Evolutionary conservation across 163 green algal species (phyloP), one percentile per base, ranked within the genome.

Genomic region (Scenedesmus sp.): DNA sequence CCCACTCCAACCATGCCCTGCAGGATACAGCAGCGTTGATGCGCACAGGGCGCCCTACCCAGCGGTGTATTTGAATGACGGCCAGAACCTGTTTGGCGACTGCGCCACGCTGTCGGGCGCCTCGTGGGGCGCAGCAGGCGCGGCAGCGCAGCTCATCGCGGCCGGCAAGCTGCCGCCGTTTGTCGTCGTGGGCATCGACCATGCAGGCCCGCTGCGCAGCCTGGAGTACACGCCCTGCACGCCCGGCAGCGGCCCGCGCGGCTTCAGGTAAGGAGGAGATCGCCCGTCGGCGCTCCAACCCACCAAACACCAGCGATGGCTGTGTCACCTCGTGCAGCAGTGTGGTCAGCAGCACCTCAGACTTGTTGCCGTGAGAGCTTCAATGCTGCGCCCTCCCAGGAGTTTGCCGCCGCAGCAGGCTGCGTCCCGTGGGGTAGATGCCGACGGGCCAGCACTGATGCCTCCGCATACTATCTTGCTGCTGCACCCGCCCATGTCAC

Each of bases 31-130:
- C 68, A 89, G 35, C 1, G 46, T 78, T 30, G 90, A 89, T 26
- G 92, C 87, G 5, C n/a, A 53, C 0, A 61, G 59, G 6, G 42
- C 83, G 9, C 83, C 87, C 24, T 90, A 89, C 79, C 93, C 94
- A 1, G 76, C 94, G 26, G 78, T 96, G 78, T 91, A 93, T 51
- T 86, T 95, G n/a, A 93, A 94, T 80, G 94, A 96, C 73, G 94
- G 94, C 59, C 94, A 96, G 88, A 96, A 96, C 92, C 85, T 96
- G 20, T 96, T 94, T 88, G 88, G 92, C 37, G 89, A 92, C 76
- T 15, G 5, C 49, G 76, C 86, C 3, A 93, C 91, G 3, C 90
- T 96, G 44, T 92, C 72, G 20, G 94, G 94, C 46, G 13, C 30
- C 49, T 88, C 42, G 49, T 96, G 94, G 94, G 33, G 82, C 0